phyloP scores from a whole-genome alignment of 148 eudicot genomes.

The Rhododendron simsii region DNA sequence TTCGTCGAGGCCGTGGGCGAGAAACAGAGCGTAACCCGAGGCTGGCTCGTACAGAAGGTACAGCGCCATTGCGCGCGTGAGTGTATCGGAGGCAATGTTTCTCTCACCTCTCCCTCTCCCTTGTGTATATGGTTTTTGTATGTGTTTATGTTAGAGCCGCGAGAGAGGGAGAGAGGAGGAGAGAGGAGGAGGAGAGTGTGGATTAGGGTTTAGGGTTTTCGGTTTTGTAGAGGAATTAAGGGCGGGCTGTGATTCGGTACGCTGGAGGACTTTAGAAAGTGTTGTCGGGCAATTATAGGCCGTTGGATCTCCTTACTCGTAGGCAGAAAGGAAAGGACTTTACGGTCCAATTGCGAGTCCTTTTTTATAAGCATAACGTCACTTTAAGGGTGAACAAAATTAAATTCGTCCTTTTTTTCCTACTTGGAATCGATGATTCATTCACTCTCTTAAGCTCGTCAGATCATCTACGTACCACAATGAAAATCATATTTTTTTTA shows the following conservation, averaged over 20 bases:
- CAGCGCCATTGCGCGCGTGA: slow-evolving; percentile 35
- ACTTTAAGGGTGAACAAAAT: too few relatives aligned
- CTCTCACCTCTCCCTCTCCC: background rate
- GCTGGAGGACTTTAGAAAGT: background rate
- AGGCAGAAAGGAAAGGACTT: background rate
- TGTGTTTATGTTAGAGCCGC: background rate
- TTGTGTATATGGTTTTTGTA: background rate
- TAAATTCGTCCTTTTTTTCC: too few relatives aligned
- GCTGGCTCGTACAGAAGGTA: slow-evolving; percentile 68
- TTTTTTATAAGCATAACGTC: too few relatives aligned
- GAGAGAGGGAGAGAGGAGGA: background rate
- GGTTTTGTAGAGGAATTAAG: background rate
- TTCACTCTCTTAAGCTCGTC: too few relatives aligned
- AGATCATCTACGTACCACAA: too few relatives aligned
- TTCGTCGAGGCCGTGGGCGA: slow-evolving; percentile 78
- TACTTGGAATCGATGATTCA: too few relatives aligned
- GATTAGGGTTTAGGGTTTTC: background rate
- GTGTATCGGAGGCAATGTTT: background rate
- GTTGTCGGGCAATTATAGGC: background rate
- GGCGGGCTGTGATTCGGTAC: background rate
- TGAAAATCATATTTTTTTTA: too few relatives aligned
- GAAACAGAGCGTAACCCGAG: slow-evolving; percentile 63
- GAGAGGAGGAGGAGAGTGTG: background rate
- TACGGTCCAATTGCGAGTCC: too few relatives aligned
- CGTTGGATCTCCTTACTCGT: background rate